Evolutionary conservation across 306 rosid genomes (phyloP), one percentile per base, ranked within the genome.

Genomic region (Oemleria cerasiformis): DNA sequence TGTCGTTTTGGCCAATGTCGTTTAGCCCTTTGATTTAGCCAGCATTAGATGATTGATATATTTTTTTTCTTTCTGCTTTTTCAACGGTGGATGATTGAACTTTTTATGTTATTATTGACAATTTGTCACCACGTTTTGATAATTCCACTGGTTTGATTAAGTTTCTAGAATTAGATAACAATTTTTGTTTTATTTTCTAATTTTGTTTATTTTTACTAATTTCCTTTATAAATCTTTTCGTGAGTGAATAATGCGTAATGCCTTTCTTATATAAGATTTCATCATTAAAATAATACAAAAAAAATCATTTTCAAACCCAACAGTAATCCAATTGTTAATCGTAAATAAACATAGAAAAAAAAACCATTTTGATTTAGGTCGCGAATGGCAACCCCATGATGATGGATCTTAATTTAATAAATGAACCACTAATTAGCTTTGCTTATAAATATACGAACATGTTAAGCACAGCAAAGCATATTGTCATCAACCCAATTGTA

Each of bases 1-100:
- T 53, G 48, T 55, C 38, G 75, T 39, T 9, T 69, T 51, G 58
- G 71, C 73, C 36, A 68, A 53, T 49, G 80, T 70, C 67, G 42
- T 58, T 68, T 43, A 38, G 14, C 48, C 39, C 17, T 51, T 59
- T 49, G 30, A 66, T 78, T 78, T n/a, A 47, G 70, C 70, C 60
- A 38, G 36, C 36, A 30, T 30, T 30, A 3, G 36, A 30, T 30
- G 36, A 1, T 30, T 49, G 55, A 49, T 4, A n/a, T 19, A 1
- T 16, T 5, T 49, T 49, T 14, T 49, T 16, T 14, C 2, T 49
- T 12, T 41, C 1, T 41, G 2, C n/a, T 0, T 41, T 41, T 41
- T 41, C 44, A 30, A 44, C 21, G 17, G 8, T 54, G 21, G 68
- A 38, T 48, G 19, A 64, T 15, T 77, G 62, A 63, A 65, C 47